phyloP scores from a whole-genome alignment of 257 asterid genomes.

The Dorcoceras hygrometricum region DNA sequence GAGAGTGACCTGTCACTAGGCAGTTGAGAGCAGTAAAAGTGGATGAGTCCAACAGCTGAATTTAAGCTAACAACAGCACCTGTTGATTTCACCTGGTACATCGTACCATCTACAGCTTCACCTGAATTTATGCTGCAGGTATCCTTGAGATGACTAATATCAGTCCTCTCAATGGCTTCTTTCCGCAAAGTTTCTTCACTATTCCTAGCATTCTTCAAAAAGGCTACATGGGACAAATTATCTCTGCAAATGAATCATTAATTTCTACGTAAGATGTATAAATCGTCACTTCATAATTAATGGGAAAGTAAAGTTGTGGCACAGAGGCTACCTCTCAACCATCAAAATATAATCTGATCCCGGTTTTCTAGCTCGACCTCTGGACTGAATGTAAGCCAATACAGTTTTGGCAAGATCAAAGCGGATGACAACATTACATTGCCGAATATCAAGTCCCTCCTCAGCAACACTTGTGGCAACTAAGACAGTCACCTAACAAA shows the following conservation, averaged over 20 bases:
- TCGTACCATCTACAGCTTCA: constrained; percentile 52
- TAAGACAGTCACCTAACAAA: constrained; percentile 77
- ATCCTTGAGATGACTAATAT: constrained; percentile 88
- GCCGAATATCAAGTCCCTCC: constrained; percentile 99
- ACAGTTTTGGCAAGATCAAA: constrained; percentile 99
- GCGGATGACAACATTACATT: constrained; percentile 98
- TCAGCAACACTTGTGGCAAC: constrained; percentile 99
- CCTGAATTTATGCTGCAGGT: constrained; percentile 47
- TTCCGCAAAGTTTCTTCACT: constrained; percentile 97
- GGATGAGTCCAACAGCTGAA: constrained; percentile 97
- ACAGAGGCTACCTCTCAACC: constrained; percentile 83
- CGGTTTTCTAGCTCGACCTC: constrained; percentile 99
- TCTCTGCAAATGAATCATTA: constrained; percentile 54
- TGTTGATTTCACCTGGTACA: constrained; percentile 93
- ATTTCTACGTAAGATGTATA: constrained; percentile 14
- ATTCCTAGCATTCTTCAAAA: constrained; percentile 89
- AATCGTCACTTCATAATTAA: constrained; percentile 21
- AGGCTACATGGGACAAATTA: constrained; percentile 80
- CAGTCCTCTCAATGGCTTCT: constrained; percentile 98
- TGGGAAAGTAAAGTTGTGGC: constrained; percentile 18
- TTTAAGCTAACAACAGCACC: constrained; percentile 99
- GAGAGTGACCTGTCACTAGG: constrained; percentile 86
- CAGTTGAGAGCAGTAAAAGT: constrained; percentile 95
- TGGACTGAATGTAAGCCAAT: constrained; percentile 95
- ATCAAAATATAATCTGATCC: constrained; percentile 98